A percentile compares a stretch with the other conserved stretches of the same genome.
Conservation (phyloP, 2,329 filamentous ascomycete genomes). For the Cercospora janseana region DNA sequence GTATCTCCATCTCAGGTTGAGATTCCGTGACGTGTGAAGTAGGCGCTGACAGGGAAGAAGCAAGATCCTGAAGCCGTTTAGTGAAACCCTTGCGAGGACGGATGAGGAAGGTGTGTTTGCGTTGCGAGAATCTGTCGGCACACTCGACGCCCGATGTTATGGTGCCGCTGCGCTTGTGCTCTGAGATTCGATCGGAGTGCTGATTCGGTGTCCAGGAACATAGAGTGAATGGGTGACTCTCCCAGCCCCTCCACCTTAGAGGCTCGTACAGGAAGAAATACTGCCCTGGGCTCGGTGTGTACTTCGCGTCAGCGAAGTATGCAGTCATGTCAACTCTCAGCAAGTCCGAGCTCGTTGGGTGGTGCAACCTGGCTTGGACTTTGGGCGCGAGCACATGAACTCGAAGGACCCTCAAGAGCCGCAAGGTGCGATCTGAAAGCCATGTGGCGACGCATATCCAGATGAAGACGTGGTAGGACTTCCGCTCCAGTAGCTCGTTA, state of each 20-base stretch:
- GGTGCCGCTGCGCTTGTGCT: not conserved
- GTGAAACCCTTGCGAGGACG: constrained; percentile 54
- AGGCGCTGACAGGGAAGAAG: constrained; percentile 9
- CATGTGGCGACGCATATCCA: constrained; percentile 53
- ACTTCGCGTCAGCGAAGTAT: constrained; percentile 34
- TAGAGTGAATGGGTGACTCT: constrained; percentile 54
- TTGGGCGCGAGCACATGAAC: not conserved
- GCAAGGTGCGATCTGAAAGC: constrained; percentile 50
- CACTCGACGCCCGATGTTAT: constrained; percentile 14
- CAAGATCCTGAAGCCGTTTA: constrained; percentile 39
- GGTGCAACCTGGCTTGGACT: not conserved
- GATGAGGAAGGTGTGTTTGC: constrained; percentile 48
- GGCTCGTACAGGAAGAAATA: constrained; percentile 54
- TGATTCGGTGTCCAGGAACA: constrained; percentile 29
- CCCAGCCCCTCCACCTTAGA: constrained; percentile 45
- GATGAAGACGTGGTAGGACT: constrained; percentile 51
- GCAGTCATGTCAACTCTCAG: constrained; percentile 47
- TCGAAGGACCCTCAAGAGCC: constrained; percentile 42
- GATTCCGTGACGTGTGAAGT: constrained; percentile 17
- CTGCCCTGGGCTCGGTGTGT: constrained; percentile 42
- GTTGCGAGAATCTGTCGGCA: not conserved
- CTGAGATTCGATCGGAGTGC: not conserved
- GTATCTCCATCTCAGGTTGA: not conserved
- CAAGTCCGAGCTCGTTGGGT: constrained; percentile 38
- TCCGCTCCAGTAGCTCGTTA: constrained; percentile 49